phyloP scores from a whole-genome alignment of 306 rosid genomes.

The Quercus gilva region DNA sequence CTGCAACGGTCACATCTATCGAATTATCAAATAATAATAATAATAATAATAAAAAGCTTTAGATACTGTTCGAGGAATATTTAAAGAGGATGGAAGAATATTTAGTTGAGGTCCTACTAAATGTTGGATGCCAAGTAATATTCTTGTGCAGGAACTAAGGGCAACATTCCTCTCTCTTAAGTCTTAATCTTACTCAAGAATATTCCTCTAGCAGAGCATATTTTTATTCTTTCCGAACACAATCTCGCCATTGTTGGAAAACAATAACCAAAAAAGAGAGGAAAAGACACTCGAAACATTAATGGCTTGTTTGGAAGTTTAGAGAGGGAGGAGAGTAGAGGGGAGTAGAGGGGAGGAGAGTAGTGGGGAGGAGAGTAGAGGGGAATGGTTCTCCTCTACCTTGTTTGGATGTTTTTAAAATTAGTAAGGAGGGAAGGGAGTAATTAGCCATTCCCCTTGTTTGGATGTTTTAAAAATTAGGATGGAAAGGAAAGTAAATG shows the following conservation, averaged over 20 bases:
- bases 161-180: neutral
- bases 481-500: no score
- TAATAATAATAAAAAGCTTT: neutral
- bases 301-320: no score
- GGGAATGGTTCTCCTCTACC: no score
- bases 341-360: no score
- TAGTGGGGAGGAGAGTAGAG: no score
- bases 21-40: no score
- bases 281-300: no score
- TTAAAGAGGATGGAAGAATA: neutral
- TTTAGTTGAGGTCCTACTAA: neutral
- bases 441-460: no score
- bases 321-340: no score
- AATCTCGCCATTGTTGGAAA: neutral
- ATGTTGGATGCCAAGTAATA: neutral
- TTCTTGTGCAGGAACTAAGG: neutral
- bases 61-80: conserved; percentile 9
- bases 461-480: no score
- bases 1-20: rapidly evolving
- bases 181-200: neutral
- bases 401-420: no score
- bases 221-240: neutral
- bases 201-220: neutral
- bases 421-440: no score
- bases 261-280: neutral